Evolutionary conservation across 2,329 filamentous ascomycete genomes (phyloP), one percentile per base, ranked within the genome.

Genomic region (Talaromyces sp.): DNA sequence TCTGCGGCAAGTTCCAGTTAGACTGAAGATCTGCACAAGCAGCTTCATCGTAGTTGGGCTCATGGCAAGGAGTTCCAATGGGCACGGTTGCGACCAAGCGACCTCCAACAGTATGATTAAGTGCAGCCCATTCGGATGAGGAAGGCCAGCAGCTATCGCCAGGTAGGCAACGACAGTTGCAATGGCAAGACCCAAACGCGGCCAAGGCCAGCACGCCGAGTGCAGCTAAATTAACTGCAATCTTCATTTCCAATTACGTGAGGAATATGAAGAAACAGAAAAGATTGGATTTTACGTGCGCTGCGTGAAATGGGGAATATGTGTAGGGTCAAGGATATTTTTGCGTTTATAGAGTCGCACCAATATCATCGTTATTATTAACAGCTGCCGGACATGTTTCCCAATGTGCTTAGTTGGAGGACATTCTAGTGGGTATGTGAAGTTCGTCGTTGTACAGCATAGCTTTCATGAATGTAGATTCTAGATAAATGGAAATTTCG

Each of bases 141-240:
- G 70, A 67, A 1, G 77, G 77, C 75, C 76, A 79, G 63, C 75
- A 78, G 19, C 41, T 59, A 53, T 76, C 65, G 43, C 65, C 54
- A 7, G 68, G 69, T 41, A 64, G 63, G 43, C 70, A 72, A n/a
- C 50, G 59, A 57, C 55, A 58, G 27, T 38, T 38, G 35, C 35
- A 38, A 38, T 38, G 35, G 8, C 35, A 38, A 38, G 35, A 38
- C 12, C 35, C 35, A n/a, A 38, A 38, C 5, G 35, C 35, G 3
- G 17, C 35, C 35, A 38, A 38, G 6, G 14, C 35, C 6, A 38
- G 35, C 35, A 38, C 35, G 17, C 14, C n/a, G 6, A 38, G 35
- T 38, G 35, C 35, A 8, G 35, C 14, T 17, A 5, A n/a, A 38
- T n/a, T 38, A 14, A 7, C 14, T 38, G 12, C 14, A 38, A 2